Evolutionary conservation across 2,329 filamentous ascomycete species (phyloP).

Genomic region (Talaromyces sp.): DNA sequence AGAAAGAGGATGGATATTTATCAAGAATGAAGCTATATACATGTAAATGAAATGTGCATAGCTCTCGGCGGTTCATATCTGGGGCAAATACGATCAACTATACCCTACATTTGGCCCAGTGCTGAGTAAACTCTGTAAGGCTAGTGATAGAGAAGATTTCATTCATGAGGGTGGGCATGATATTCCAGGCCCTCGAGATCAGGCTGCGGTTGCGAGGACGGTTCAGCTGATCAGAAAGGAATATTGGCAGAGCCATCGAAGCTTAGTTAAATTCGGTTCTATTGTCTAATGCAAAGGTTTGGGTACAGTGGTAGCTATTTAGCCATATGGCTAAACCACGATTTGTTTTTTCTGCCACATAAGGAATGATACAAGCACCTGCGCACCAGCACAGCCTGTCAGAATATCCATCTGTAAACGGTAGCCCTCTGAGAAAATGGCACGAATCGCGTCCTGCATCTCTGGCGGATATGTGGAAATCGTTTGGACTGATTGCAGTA

Average conservation of each 20-base stretch:
- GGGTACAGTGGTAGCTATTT: too few species aligned
- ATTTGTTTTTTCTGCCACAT: conserved; percentile 15
- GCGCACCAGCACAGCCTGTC: conserved; percentile 11
- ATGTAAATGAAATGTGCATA: too few species aligned
- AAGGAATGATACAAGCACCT: conserved; percentile 11
- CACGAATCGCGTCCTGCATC: neutral
- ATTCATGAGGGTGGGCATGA: neutral
- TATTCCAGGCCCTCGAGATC: neutral
- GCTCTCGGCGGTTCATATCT: conserved; percentile 19
- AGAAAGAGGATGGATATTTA: too few species aligned
- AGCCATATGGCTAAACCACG: neutral
- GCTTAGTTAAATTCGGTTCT: neutral
- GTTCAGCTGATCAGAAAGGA: neutral
- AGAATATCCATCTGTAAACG: conserved; percentile 7
- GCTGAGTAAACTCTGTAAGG: conserved; percentile 14
- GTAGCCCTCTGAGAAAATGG: neutral
- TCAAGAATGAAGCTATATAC: too few species aligned
- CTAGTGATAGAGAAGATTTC: conserved; percentile 8
- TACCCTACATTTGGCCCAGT: conserved; percentile 14
- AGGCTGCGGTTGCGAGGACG: neutral
- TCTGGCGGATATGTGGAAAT: neutral
- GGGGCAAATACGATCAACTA: neutral
- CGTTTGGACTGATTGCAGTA: neutral
- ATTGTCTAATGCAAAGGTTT: neutral
- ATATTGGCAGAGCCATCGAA: neutral